A percentile compares a stretch with the other conserved stretches of the same genome.
phyloP scores from a whole-genome alignment of 768 basidiomycete genomes.

The Vararia minispora region DNA sequence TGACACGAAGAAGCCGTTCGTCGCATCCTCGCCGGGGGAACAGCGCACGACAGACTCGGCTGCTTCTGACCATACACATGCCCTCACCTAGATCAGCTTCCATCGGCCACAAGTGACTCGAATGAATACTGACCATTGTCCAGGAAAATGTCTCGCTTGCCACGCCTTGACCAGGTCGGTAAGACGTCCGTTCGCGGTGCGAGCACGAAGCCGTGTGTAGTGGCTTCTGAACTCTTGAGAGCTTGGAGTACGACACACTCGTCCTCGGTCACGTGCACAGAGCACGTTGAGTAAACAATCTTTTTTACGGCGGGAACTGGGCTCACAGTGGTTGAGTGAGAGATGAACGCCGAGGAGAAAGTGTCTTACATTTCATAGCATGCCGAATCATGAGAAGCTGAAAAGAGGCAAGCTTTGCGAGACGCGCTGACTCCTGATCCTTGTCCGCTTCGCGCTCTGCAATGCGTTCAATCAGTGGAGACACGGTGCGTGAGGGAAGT shows the following conservation, averaged over 20 bases:
- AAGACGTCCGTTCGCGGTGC: slow-evolving; percentile 59
- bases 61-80: slow-evolving; percentile 27
- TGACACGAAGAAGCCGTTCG: slow-evolving; percentile 98
- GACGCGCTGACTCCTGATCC: slow-evolving; percentile 47
- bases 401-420: slow-evolving; percentile 78
- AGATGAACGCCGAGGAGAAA: neutral
- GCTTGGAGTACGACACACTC: slow-evolving; percentile 80
- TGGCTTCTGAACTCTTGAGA: slow-evolving; percentile 62
- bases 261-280: slow-evolving; percentile 83
- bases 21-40: slow-evolving; percentile 71
- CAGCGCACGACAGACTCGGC: slow-evolving; percentile 62
- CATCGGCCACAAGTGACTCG: neutral
- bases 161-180: slow-evolving; percentile 77
- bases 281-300: slow-evolving; percentile 98
- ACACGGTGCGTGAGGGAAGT: slow-evolving; percentile 2
- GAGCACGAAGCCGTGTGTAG: slow-evolving; percentile 46
- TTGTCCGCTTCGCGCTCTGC: slow-evolving; percentile 40
- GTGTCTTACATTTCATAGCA: slow-evolving; percentile 79
- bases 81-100: neutral
- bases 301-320: slow-evolving; percentile 65
- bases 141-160: slow-evolving; percentile 56
- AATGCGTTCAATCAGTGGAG: neutral
- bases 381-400: slow-evolving; percentile 88
- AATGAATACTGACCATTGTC: slow-evolving; percentile 14
- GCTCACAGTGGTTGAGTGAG: neutral